Evolutionary conservation across 2,329 filamentous ascomycete genomes (phyloP), one percentile per base, ranked within the genome.

Genomic region (Coniochaeta sp.): DNA sequence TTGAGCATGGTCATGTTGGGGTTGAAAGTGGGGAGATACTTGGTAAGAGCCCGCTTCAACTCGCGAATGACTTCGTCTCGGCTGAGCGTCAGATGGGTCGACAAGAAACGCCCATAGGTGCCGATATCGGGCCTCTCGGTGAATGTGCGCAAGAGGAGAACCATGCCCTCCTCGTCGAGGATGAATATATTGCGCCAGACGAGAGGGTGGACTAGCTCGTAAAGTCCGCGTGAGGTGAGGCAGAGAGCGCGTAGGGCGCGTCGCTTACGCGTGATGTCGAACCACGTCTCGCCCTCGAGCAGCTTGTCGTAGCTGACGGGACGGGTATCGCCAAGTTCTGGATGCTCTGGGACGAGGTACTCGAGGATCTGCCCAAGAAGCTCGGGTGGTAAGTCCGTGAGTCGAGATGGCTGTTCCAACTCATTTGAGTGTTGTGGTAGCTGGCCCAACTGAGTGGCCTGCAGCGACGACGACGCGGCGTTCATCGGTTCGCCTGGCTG

Each of bases 241-340:
- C 58, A 61, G 20, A 57, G 27, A 47, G 55, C 59, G 42, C 51
- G 52, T 7, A 63, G 56, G 24, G 57, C 58, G 33, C 57, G 57
- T 20, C 59, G 60, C 27, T 53, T 52, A 16, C 58, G 53, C 5
- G 58, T 63, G 52, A 57, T 58, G 27, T 61, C 57, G 52, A 53
- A 60, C 61, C 61, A 63, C 10, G 57, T 50, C 52, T 63, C 61
- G 2, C 56, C 59, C 28, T 38, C 52, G 14, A 56, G 51, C 4
- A 63, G 55, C 50, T 61, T 57, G n/a, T 55, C 42, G 53, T 61
- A 62, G 38, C 46, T 45, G 38, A 62, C 60, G 3, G 61, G 60
- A 2, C 51, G 51, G 1, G 61, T 61, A 50, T 63, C 61, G 32
- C 60, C 60, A 6, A 62, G 53, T 18, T 63, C 60, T 20, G 61